These are phyloP conservation scores for Arxiozyma heterogenica DNA, from an alignment of 1,139 yeast genomes.

Conservation along the genomic window DNA sequence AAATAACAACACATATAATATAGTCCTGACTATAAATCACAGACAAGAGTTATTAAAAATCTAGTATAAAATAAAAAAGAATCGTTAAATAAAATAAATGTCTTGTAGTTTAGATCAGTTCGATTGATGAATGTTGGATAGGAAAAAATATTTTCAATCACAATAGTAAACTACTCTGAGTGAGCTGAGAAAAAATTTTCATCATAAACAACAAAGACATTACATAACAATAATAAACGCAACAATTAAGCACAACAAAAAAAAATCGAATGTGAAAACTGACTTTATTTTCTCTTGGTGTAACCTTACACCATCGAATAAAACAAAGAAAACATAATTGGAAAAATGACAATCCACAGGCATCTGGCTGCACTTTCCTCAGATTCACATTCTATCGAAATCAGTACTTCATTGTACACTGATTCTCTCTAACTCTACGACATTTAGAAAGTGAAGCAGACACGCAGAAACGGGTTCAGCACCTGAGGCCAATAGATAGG, in stretches of 20 bases:
- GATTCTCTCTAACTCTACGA: no score
- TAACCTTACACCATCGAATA: slow-evolving; percentile 1
- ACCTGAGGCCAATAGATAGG: no score
- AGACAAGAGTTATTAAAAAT: no score
- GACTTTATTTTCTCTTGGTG: neutral
- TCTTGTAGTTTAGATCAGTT: slow-evolving; percentile 14
- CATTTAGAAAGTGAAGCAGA: no score
- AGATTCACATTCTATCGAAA: neutral
- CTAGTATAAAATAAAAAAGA: no score
- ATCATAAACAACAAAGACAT: slow-evolving; percentile 20
- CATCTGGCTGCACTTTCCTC: neutral
- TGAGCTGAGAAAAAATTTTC: slow-evolving; percentile 32
- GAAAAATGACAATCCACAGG: no score
- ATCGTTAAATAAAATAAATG: no score
- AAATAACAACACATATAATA: no score
- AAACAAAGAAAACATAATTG: neutral
- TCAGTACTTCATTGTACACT: no score
- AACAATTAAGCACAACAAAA: neutral
- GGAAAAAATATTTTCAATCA: slow-evolving; percentile 29
- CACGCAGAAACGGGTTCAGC: no score
- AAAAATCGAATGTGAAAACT: neutral
- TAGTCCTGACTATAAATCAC: no score
- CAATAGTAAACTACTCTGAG: slow-evolving; percentile 25
- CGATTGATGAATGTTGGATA: slow-evolving; percentile 32
- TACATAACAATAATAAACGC: neutral